Percentiles rank a stretch among this genome's conserved stretches.
Evolutionary conservation across 1,284 basidiomycete genomes (phyloP).

Genomic region (Lentinus polychrous): DNA sequence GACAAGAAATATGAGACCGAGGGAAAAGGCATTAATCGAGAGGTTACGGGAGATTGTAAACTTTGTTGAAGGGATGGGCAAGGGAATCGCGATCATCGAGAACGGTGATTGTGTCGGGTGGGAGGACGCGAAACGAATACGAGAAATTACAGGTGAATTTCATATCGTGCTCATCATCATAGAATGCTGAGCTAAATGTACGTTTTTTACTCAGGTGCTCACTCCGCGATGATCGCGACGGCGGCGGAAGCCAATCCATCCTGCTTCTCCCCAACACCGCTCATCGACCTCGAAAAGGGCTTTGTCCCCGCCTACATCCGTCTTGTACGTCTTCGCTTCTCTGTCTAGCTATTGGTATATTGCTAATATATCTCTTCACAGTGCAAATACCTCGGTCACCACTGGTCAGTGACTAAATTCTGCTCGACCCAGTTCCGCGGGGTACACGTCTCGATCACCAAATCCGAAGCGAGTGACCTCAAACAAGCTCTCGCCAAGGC

Average conservation of each 20-base stretch:
- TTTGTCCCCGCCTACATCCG: constrained; percentile 76
- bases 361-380: constrained; percentile 17
- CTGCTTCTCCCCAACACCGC: constrained; percentile 70
- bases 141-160: constrained; percentile 62
- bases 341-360: background rate
- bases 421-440: constrained; percentile 78
- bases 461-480: constrained; percentile 51
- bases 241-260: constrained; percentile 91
- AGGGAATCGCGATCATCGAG: constrained; percentile 79
- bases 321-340: constrained; percentile 42
- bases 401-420: constrained; percentile 89
- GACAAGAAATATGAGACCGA: constrained; percentile 87
- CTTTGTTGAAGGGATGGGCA: constrained; percentile 63
- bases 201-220: constrained; percentile 58
- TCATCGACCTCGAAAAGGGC: constrained; percentile 62
- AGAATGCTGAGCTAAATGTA: background rate
- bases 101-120: constrained; percentile 90
- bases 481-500: constrained; percentile 50
- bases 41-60: constrained; percentile 82
- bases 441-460: constrained; percentile 45
- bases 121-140: constrained; percentile 73
- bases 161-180: background rate
- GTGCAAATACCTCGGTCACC: constrained; percentile 69
- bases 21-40: constrained; percentile 75
- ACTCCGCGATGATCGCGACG: constrained; percentile 93